These are phyloP conservation scores for Phytopythium mirpurense DNA, from an alignment of 352 stramenopile species.

Conservation along the genomic window DNA sequence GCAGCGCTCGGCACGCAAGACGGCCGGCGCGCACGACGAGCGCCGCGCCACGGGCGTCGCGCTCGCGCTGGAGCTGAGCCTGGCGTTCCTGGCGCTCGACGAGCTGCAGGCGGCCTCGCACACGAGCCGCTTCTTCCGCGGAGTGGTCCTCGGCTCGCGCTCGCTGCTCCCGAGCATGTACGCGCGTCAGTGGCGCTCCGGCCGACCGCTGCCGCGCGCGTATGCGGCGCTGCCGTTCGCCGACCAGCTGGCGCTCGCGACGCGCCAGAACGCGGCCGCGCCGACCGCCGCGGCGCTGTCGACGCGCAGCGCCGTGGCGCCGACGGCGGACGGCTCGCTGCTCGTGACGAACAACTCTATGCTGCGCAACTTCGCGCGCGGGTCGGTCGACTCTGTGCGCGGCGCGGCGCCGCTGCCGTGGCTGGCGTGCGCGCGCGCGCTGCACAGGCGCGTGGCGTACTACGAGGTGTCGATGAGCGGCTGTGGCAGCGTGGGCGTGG, in stretches of 20 bases:
- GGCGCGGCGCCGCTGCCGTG: slow-evolving; percentile 38
- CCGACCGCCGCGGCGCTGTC: slow-evolving; percentile 28
- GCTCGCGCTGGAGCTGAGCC: slow-evolving; percentile 59
- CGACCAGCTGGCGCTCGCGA: slow-evolving; percentile 37
- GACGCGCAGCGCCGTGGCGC: slow-evolving; percentile 50
- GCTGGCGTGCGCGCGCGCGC: slow-evolving; percentile 47
- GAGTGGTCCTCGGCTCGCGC: slow-evolving; percentile 35
- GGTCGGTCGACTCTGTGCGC: slow-evolving; percentile 70
- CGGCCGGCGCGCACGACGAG: slow-evolving; percentile 4
- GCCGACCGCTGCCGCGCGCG: slow-evolving; percentile 19
- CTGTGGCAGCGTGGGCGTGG: slow-evolving; percentile 75
- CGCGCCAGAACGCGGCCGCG: slow-evolving; percentile 17
- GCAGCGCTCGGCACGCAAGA: slow-evolving; percentile 10
- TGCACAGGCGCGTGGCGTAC: slow-evolving; percentile 59
- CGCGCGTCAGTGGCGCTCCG: slow-evolving; percentile 45
- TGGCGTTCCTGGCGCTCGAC: slow-evolving; percentile 61
- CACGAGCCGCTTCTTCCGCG: slow-evolving; percentile 55
- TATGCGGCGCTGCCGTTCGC: slow-evolving; percentile 39
- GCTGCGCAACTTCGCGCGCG: slow-evolving; percentile 65
- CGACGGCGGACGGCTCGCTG: slow-evolving; percentile 31
- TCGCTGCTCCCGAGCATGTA: slow-evolving; percentile 56
- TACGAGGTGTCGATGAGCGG: slow-evolving; percentile 74
- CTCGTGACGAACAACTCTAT: slow-evolving; percentile 80
- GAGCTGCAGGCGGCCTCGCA: slow-evolving; percentile 36
- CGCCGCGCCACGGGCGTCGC: slow-evolving; percentile 20